Percentiles rank a stretch among this genome's conserved stretches.
phyloP scores from a whole-genome alignment of 106 monocot species.

The Apostasia shenzhenica region DNA sequence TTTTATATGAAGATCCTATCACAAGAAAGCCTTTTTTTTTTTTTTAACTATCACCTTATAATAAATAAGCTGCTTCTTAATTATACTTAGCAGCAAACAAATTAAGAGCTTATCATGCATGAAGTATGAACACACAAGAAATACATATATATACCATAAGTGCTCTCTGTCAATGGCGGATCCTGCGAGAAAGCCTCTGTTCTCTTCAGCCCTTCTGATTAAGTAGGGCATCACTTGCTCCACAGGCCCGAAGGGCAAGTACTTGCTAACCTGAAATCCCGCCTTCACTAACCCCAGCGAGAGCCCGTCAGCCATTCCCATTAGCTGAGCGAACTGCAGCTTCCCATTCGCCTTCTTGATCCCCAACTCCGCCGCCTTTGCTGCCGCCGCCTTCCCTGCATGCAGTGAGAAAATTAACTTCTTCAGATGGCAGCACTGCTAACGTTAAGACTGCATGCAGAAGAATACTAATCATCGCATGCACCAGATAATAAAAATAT shows the following conservation, averaged over 20 bases:
- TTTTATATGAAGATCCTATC: too few relatives aligned
- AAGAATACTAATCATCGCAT: too few relatives aligned
- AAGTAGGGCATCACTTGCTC: conserved; percentile 88
- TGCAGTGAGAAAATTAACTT: conserved; percentile 1
- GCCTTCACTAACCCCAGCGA: conserved; percentile 68
- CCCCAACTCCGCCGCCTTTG: conserved; percentile 58
- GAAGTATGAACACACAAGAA: background rate
- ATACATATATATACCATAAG: conserved; percentile 35
- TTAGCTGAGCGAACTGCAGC: conserved; percentile 93
- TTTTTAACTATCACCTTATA: too few relatives aligned
- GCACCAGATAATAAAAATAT: too few relatives aligned
- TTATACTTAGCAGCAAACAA: too few relatives aligned
- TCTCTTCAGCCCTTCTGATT: conserved; percentile 88
- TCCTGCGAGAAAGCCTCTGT: conserved; percentile 67
- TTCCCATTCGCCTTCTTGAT: conserved; percentile 42
- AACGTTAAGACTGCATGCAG: too few relatives aligned
- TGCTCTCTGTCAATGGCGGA: conserved; percentile 57
- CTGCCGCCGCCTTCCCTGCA: conserved; percentile 55
- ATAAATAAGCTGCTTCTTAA: too few relatives aligned
- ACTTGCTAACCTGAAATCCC: conserved; percentile 96
- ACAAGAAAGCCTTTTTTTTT: too few relatives aligned
- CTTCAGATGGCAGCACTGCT: too few relatives aligned
- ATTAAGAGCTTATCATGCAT: too few relatives aligned
- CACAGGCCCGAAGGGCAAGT: conserved; percentile 81
- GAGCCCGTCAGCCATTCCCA: conserved; percentile 91